Conservation (phyloP, 306 rosid species). For the Echinosophora koreensis region DNA sequence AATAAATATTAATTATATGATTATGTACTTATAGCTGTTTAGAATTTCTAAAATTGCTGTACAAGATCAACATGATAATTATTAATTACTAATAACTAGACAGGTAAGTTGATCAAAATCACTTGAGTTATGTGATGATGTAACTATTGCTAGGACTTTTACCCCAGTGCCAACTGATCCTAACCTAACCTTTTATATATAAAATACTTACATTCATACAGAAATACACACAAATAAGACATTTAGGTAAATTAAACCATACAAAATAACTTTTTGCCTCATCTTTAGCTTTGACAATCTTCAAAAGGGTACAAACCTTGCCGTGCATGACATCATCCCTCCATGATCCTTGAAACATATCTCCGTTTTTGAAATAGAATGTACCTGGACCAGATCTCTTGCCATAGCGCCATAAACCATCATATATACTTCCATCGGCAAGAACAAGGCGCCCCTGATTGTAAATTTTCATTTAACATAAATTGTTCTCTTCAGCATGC, state of each 20-base stretch:
- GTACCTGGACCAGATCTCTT: constrained; percentile 92
- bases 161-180: background rate
- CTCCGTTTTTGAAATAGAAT: constrained; percentile 89
- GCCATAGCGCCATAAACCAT: constrained; percentile 91
- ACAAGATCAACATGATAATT: constrained; percentile 20
- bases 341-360: constrained; percentile 97
- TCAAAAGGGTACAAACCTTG: constrained; percentile 67
- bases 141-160: constrained; percentile 1
- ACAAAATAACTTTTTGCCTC: constrained; percentile 1
- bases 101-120: constrained; percentile 4
- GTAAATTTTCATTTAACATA: constrained; percentile 39
- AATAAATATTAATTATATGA: constrained; percentile 4
- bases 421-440: constrained; percentile 89
- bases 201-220: background rate
- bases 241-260: constrained; percentile 13
- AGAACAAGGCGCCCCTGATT: constrained; percentile 84
- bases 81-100: constrained; percentile 13
- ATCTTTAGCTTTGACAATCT: constrained; percentile 11
- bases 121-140: background rate
- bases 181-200: background rate
- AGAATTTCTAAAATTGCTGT: constrained; percentile 21
- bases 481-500: constrained; percentile 38
- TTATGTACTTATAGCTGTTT: background rate
- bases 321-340: constrained; percentile 98
- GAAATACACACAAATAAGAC: background rate